Percentiles rank a stretch among this genome's conserved stretches.
phyloP scores from a whole-genome alignment of 176 grass and related monocot species.

The Carex kokanica region DNA sequence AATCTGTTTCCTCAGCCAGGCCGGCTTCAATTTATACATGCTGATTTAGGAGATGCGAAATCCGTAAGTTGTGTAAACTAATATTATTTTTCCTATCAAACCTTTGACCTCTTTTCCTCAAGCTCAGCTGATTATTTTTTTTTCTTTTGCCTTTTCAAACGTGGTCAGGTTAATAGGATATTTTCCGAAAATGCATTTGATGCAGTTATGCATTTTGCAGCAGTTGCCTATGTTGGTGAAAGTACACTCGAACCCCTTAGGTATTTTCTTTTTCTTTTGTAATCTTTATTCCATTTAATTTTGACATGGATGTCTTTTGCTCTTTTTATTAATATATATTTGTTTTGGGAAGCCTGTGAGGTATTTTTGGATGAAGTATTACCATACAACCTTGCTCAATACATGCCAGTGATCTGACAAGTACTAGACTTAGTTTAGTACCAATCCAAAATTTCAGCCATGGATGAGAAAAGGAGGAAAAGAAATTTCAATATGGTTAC shows the following conservation, averaged over 20 bases:
- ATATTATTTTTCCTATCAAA: background rate
- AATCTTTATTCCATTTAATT: slow-evolving; percentile 1
- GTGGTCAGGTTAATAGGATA: slow-evolving; percentile 54
- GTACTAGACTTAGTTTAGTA: background rate
- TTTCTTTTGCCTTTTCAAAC: slow-evolving; percentile 28
- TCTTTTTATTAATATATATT: background rate
- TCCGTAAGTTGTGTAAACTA: slow-evolving; percentile 48
- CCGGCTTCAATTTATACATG: slow-evolving; percentile 72
- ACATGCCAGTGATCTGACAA: background rate
- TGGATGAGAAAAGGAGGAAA: background rate
- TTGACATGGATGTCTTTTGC: slow-evolving; percentile 4
- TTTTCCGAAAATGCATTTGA: slow-evolving; percentile 85
- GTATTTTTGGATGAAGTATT: background rate
- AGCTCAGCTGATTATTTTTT: background rate
- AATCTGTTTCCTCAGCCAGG: slow-evolving; percentile 59
- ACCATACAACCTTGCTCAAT: background rate
- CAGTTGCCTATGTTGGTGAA: slow-evolving; percentile 80
- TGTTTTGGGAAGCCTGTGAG: background rate
- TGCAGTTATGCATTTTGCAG: slow-evolving; percentile 92
- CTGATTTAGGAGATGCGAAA: slow-evolving; percentile 78
- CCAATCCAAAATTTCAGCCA: background rate
- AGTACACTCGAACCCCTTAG: slow-evolving; percentile 87
- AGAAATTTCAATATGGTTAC: background rate
- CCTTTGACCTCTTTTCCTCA: background rate
- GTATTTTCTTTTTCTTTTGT: slow-evolving; percentile 30